Percentiles rank a stretch among this genome's conserved stretches.
phyloP scores from a whole-genome alignment of 1,284 basidiomycete species.

The Leccinum colubrinum region DNA sequence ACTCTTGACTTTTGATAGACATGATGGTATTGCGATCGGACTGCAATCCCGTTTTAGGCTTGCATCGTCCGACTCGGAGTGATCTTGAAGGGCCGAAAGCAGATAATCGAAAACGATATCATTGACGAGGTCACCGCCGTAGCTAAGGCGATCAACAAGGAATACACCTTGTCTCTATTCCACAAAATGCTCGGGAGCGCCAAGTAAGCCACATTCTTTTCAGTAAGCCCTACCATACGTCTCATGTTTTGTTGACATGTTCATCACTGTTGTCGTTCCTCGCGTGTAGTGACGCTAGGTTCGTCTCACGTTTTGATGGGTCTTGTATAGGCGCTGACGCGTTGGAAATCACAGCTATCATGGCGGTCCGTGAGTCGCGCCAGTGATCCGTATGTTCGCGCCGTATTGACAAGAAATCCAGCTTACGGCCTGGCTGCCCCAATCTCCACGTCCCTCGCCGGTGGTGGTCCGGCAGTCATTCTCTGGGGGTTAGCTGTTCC shows the following conservation, averaged over 20 bases:
- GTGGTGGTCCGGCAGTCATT: constrained; percentile 51
- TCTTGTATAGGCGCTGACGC: not conserved
- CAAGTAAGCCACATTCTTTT: constrained; percentile 58
- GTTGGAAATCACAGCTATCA: constrained; percentile 39
- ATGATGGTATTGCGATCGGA: constrained; percentile 5
- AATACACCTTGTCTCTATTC: constrained; percentile 45
- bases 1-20: constrained; percentile 82
- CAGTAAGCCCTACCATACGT: constrained; percentile 37
- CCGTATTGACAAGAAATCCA: constrained; percentile 21
- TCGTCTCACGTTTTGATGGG: constrained; percentile 5
- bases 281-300: constrained; percentile 46
- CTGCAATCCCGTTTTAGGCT: constrained; percentile 51
- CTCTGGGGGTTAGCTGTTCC: constrained; percentile 45
- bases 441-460: constrained; percentile 50
- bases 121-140: constrained; percentile 85
- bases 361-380: constrained; percentile 48
- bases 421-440: constrained; percentile 53
- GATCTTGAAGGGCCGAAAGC: constrained; percentile 92
- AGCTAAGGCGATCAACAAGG: constrained; percentile 49
- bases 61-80: constrained; percentile 84
- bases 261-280: constrained; percentile 1
- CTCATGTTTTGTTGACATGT: not conserved
- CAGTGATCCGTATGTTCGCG: not conserved
- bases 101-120: constrained; percentile 88
- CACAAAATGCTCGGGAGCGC: constrained; percentile 65